A percentile compares a stretch with the other conserved stretches of the same genome.
Evolutionary conservation across 179 eudicot genomes (phyloP).

Genomic region (Drosera spatulata): DNA sequence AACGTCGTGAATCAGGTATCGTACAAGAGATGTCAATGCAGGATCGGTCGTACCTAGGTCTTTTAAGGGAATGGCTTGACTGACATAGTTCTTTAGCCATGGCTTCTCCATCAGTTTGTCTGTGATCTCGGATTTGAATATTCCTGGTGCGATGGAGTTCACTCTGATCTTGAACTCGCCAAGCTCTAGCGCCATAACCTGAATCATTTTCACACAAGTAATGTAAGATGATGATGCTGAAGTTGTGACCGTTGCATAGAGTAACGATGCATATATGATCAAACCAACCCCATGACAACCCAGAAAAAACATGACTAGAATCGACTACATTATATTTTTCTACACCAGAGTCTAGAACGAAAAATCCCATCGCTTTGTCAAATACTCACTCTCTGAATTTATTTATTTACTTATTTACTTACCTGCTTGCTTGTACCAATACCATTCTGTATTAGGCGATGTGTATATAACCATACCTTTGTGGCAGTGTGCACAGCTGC

Average conservation of each 20-base stretch:
- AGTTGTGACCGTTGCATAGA: too few relatives aligned
- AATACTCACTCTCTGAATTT: too few relatives aligned
- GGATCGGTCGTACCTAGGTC: slow-evolving; percentile 42
- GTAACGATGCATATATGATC: too few relatives aligned
- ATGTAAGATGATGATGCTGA: too few relatives aligned
- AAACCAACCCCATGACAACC: too few relatives aligned
- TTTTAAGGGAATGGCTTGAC: slow-evolving; percentile 29
- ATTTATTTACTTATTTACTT: too few relatives aligned
- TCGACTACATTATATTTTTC: too few relatives aligned
- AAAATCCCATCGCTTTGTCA: too few relatives aligned
- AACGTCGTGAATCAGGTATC: slow-evolving; percentile 55
- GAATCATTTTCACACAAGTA: slow-evolving; percentile 2
- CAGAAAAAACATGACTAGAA: too few relatives aligned
- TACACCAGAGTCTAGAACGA: too few relatives aligned
- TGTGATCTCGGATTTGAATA: slow-evolving; percentile 8
- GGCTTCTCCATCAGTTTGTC: slow-evolving; percentile 34
- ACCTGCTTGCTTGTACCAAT: too few relatives aligned
- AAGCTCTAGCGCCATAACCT: slow-evolving; percentile 64
- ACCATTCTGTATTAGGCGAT: too few relatives aligned
- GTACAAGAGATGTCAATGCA: slow-evolving; percentile 50
- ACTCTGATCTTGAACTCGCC: slow-evolving; percentile 47
- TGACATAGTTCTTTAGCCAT: slow-evolving; percentile 34
- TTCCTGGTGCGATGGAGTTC: slow-evolving; percentile 53
- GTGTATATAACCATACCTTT: slow-evolving; percentile 28
- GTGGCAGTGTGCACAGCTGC: slow-evolving; percentile 35